Conservation (phyloP, 2,329 filamentous ascomycete genomes). For the Trichoderma aggressivum region DNA sequence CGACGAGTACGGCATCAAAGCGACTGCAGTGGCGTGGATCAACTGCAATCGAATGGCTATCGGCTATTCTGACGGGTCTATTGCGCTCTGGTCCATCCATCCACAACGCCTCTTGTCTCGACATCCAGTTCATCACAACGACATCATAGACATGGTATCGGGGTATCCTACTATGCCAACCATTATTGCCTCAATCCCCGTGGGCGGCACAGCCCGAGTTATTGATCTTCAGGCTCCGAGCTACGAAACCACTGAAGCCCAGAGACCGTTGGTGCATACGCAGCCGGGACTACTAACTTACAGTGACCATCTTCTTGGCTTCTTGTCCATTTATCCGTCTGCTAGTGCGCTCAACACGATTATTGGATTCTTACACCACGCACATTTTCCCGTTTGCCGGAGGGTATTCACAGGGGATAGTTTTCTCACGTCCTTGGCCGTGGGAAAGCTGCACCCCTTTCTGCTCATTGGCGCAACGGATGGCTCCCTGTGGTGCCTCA, state of each 20-base stretch:
- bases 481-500: constrained; percentile 50
- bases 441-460: constrained; percentile 51
- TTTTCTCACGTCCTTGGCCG: constrained; percentile 48
- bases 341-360: constrained; percentile 51
- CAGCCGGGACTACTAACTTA: constrained; percentile 53
- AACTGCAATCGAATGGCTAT: constrained; percentile 53
- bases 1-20: constrained; percentile 46
- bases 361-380: constrained; percentile 51
- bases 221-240: constrained; percentile 52
- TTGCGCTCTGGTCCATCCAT: constrained; percentile 54
- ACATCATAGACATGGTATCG: constrained; percentile 53
- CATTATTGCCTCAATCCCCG: constrained; percentile 52
- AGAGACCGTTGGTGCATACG: constrained; percentile 48
- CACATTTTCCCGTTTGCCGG: constrained; percentile 51
- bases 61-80: constrained; percentile 55
- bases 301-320: constrained; percentile 55
- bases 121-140: constrained; percentile 51
- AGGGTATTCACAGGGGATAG: constrained; percentile 51
- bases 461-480: constrained; percentile 52
- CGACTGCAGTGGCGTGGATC: constrained; percentile 54
- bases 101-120: constrained; percentile 49
- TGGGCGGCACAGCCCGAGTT: constrained; percentile 52
- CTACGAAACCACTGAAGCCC: constrained; percentile 52
- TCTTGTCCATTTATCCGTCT: constrained; percentile 50
- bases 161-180: constrained; percentile 56